Evolutionary conservation across 225 moss, liverwort and hornwort genomes (phyloP).

Genomic region (Pleurozium schreberi): DNA sequence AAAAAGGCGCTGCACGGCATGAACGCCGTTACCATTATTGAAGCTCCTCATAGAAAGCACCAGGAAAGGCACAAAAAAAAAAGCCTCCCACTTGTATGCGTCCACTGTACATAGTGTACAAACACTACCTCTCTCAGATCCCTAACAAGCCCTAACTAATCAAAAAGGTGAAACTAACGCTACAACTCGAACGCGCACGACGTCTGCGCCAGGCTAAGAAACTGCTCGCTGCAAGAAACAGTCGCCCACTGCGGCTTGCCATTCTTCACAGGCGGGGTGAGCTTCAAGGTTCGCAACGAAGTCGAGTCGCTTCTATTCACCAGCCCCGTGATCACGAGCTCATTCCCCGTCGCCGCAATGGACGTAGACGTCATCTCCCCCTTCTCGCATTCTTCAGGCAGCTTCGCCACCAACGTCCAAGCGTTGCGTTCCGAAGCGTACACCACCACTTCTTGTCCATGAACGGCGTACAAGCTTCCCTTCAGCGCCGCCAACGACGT

Average conservation of each 20-base stretch:
- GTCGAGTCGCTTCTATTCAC: not conserved
- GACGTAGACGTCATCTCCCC: not conserved
- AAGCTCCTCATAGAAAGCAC: not conserved
- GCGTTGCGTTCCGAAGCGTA: not conserved
- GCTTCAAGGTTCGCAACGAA: not conserved
- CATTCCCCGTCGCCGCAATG: not conserved
- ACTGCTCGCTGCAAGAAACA: constrained; percentile 1
- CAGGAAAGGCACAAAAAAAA: not conserved
- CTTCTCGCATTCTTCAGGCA: constrained; percentile 30
- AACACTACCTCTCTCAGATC: not conserved
- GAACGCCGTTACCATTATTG: not conserved
- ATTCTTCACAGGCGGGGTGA: not conserved
- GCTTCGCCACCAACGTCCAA: constrained; percentile 9
- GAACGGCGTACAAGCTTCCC: not conserved
- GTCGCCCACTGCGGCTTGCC: constrained; percentile 10
- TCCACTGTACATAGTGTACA: not conserved
- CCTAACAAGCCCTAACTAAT: not conserved
- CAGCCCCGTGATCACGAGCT: constrained; percentile 21
- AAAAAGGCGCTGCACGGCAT: not conserved
- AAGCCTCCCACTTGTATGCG: not conserved
- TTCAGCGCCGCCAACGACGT: not conserved
- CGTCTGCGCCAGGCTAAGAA: constrained; percentile 7
- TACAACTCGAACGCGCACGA: constrained; percentile 31
- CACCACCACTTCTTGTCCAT: constrained; percentile 8
- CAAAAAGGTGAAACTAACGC: not conserved